phyloP scores from a whole-genome alignment of 495 filamentous ascomycete species.

The Aspergillus taichungensis region DNA sequence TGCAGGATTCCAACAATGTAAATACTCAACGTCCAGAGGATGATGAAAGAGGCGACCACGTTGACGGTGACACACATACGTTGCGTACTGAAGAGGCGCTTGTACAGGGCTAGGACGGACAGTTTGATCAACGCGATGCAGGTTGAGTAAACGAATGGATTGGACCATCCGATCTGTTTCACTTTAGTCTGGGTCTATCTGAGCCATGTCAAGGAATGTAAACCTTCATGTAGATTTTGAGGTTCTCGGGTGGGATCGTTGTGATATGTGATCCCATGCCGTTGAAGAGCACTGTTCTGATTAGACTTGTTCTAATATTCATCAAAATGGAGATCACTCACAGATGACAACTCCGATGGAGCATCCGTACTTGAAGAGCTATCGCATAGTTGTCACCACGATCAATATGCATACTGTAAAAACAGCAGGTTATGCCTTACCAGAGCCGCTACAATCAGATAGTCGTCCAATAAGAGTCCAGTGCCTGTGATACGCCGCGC shows the following conservation, averaged over 20 bases:
- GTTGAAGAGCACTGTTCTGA: constrained; percentile 19
- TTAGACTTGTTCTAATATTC: not conserved
- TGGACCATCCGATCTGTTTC: constrained; percentile 15
- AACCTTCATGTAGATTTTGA: constrained; percentile 22
- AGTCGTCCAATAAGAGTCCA: constrained; percentile 26
- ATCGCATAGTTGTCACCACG: not conserved
- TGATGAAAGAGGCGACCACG: constrained; percentile 17
- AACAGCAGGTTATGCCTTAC: constrained; percentile 6
- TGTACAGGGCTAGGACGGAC: constrained; percentile 36
- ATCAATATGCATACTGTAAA: not conserved
- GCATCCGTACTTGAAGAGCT: constrained; percentile 30
- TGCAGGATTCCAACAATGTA: constrained; percentile 22
- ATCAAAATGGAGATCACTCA: constrained; percentile 9
- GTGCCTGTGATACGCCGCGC: constrained; percentile 18
- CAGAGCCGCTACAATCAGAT: constrained; percentile 29
- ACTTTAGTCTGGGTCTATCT: not conserved
- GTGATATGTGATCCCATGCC: constrained; percentile 28
- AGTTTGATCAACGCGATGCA: constrained; percentile 28
- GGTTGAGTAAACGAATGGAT: constrained; percentile 23
- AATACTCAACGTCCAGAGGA: constrained; percentile 24
- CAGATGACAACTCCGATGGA: constrained; percentile 20
- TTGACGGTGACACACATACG: constrained; percentile 20
- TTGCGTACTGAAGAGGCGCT: constrained; percentile 25
- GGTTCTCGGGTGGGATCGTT: constrained; percentile 20
- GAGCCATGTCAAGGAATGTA: not conserved